Evolutionary conservation across 306 rosid genomes (phyloP).

Genomic region (Quercus mongolica): DNA sequence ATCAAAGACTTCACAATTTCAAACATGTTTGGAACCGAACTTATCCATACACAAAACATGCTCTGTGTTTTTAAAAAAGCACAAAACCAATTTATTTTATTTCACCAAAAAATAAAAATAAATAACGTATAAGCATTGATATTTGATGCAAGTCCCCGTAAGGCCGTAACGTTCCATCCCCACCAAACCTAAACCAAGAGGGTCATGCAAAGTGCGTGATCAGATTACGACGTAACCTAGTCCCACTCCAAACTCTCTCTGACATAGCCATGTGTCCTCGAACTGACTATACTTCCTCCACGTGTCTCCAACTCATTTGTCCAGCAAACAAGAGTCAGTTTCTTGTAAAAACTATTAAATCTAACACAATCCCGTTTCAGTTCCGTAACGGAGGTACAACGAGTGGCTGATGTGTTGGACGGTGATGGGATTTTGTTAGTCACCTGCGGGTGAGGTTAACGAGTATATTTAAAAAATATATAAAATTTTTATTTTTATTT

Average conservation of each 20-base stretch:
- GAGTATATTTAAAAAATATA: not conserved
- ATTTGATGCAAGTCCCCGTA: conserved; percentile 14
- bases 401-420: not conserved
- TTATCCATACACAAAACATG: too few relatives aligned
- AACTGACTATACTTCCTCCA: conserved; percentile 15
- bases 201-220: conserved; percentile 19
- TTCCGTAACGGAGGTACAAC: conserved; percentile 14
- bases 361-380: conserved; percentile 3
- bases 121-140: not conserved
- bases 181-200: not conserved
- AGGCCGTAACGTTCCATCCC: conserved; percentile 19
- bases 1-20: too few relatives aligned
- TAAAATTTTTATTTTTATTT: not conserved
- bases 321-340: not conserved
- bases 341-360: not conserved
- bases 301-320: conserved; percentile 8
- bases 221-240: conserved; percentile 15
- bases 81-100: too few relatives aligned
- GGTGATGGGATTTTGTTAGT: not conserved
- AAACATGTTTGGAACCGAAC: too few relatives aligned
- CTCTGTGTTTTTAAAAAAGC: too few relatives aligned
- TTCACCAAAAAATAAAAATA: too few relatives aligned
- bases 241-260: not conserved
- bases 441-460: not conserved
- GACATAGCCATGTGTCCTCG: conserved; percentile 6